Conservation (phyloP, 2,329 filamentous ascomycete species). For the Microcyclosporella mali region DNA sequence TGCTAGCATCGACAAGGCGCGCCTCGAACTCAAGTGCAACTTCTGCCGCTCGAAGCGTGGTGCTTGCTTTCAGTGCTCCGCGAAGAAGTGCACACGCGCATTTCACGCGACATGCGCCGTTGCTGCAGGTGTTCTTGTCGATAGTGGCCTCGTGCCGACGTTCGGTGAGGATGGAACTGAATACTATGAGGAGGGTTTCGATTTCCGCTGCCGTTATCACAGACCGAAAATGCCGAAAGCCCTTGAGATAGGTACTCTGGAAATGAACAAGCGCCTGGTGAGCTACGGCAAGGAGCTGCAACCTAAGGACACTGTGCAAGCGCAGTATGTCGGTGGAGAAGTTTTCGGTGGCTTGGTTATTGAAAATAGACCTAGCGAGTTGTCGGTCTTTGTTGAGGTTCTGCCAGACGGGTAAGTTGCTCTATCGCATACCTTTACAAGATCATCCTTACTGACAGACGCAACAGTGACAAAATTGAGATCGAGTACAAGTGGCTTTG, state of each 20-base stretch:
- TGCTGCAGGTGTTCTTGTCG: constrained; percentile 84
- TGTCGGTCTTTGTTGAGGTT: constrained; percentile 71
- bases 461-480: constrained; percentile 61
- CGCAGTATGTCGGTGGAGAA: constrained; percentile 76
- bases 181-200: constrained; percentile 85
- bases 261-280: constrained; percentile 62
- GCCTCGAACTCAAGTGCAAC: constrained; percentile 85
- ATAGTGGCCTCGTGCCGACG: constrained; percentile 76
- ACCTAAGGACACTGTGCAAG: constrained; percentile 72
- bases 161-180: constrained; percentile 86
- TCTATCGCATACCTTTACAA: neutral
- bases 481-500: constrained; percentile 80
- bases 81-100: constrained; percentile 85
- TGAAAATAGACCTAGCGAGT: constrained; percentile 72
- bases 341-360: constrained; percentile 86
- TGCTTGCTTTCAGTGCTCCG: constrained; percentile 94
- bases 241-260: constrained; percentile 51
- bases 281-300: constrained; percentile 63
- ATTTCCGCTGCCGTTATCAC: constrained; percentile 93
- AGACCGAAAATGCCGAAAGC: constrained; percentile 79
- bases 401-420: constrained; percentile 71
- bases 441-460: constrained; percentile 4
- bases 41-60: constrained; percentile 91
- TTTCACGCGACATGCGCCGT: constrained; percentile 95
- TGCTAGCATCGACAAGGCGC: constrained; percentile 74